phyloP scores from a whole-genome alignment of 495 filamentous ascomycete species.

The Tuber umbilicatum region DNA sequence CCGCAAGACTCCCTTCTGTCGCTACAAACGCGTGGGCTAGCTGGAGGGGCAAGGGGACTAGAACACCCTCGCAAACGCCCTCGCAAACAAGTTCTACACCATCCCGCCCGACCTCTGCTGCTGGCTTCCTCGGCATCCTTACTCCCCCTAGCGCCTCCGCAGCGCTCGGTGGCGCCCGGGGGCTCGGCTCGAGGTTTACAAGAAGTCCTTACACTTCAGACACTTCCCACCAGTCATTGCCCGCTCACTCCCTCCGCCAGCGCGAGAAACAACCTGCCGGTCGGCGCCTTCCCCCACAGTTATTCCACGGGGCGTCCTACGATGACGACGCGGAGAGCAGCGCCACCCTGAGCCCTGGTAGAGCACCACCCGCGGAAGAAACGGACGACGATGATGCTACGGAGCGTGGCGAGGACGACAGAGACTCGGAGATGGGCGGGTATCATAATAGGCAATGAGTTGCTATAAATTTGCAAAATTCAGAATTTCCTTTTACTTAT shows the following conservation, averaged over 20 bases:
- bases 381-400: slow-evolving; percentile 36
- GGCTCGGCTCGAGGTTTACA: slow-evolving; percentile 33
- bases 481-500: background rate
- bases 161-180: slow-evolving; percentile 22
- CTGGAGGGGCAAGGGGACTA: slow-evolving; percentile 21
- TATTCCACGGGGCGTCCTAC: slow-evolving; percentile 30
- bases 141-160: slow-evolving; percentile 25
- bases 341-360: background rate
- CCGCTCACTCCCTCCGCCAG: background rate
- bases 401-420: slow-evolving; percentile 32
- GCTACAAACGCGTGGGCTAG: slow-evolving; percentile 26
- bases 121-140: slow-evolving; percentile 37
- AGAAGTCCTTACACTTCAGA: slow-evolving; percentile 7
- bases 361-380: slow-evolving; percentile 29
- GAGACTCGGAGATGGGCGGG: slow-evolving; percentile 13
- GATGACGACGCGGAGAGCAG: slow-evolving; percentile 37
- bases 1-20: slow-evolving; percentile 32
- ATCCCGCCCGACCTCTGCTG: slow-evolving; percentile 30
- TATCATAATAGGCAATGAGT: background rate
- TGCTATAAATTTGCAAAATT: background rate
- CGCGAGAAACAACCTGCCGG: background rate
- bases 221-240: slow-evolving; percentile 1
- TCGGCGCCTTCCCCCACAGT: slow-evolving; percentile 10
- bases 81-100: slow-evolving; percentile 29
- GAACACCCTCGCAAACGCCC: slow-evolving; percentile 17